Conservation (phyloP, 2,329 filamentous ascomycete genomes). For the Nemania sp. region DNA sequence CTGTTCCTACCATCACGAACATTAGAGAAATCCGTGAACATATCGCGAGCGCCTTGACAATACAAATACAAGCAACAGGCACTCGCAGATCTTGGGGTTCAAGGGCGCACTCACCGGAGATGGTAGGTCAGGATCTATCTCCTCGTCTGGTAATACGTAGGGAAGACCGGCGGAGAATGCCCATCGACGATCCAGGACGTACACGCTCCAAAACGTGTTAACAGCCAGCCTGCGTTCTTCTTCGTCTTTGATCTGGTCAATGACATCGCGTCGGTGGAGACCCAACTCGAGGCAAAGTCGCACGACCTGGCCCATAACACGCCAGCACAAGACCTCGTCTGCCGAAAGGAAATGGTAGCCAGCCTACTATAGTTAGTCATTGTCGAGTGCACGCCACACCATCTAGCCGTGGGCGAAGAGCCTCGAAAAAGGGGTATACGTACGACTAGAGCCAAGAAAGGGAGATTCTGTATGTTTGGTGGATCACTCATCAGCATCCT, state of each 20-base stretch:
- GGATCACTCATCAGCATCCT: conserved; percentile 62
- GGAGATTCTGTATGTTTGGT: conserved; percentile 52
- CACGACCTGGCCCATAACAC: conserved; percentile 81
- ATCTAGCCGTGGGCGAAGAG: background rate
- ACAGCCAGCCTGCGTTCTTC: conserved; percentile 70
- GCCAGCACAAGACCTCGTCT: conserved; percentile 85
- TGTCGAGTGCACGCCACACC: background rate
- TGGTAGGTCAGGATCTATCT: conserved; percentile 79
- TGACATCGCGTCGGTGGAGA: conserved; percentile 76
- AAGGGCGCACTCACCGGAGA: conserved; percentile 66
- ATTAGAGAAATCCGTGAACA: conserved; percentile 29
- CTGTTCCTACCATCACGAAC: conserved; percentile 47
- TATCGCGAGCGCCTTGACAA: background rate
- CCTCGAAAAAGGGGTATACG: conserved; percentile 11
- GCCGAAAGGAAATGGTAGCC: conserved; percentile 83
- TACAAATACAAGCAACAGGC: background rate
- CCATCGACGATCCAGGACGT: conserved; percentile 84
- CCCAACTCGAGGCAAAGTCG: conserved; percentile 81
- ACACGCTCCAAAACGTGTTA: conserved; percentile 83
- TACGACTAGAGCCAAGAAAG: conserved; percentile 53
- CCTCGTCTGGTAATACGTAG: conserved; percentile 81
- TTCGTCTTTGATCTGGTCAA: conserved; percentile 70
- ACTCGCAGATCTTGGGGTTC: background rate
- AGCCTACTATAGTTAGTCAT: conserved; percentile 43
- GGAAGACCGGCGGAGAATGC: conserved; percentile 88